A percentile compares a stretch with the other conserved stretches of the same genome.
Evolutionary conservation across 805 yeast genomes (phyloP).

Genomic region (Kuraishia hungarica): DNA sequence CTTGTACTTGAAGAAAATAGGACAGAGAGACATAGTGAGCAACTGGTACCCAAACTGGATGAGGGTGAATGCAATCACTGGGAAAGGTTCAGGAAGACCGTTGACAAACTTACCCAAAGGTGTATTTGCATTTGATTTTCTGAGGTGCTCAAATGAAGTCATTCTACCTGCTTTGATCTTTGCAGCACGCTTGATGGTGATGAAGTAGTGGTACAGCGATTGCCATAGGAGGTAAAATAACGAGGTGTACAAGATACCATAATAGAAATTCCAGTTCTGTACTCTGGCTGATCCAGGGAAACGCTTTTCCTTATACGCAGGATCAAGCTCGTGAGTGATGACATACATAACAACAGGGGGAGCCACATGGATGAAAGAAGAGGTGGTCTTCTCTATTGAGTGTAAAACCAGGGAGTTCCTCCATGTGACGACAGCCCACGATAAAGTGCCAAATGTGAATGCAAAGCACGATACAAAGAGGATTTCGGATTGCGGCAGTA

Average conservation of each 20-base stretch:
- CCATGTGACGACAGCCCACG: slow-evolving; percentile 96
- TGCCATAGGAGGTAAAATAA: slow-evolving; percentile 87
- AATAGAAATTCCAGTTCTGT: slow-evolving; percentile 61
- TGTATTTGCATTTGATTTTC: slow-evolving; percentile 59
- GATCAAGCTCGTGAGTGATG: slow-evolving; percentile 67
- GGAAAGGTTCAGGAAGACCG: slow-evolving; percentile 73
- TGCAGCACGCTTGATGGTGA: slow-evolving; percentile 70
- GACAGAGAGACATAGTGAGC: slow-evolving; percentile 80
- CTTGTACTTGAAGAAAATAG: slow-evolving; percentile 75
- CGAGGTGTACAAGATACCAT: slow-evolving; percentile 73
- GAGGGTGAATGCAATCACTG: slow-evolving; percentile 77
- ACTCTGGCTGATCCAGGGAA: slow-evolving; percentile 77
- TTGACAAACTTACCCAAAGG: slow-evolving; percentile 72
- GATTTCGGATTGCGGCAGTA: slow-evolving; percentile 63
- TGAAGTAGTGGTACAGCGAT: slow-evolving; percentile 80
- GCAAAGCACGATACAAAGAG: slow-evolving; percentile 81
- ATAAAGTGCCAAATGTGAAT: slow-evolving; percentile 77
- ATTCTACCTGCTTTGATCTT: slow-evolving; percentile 80
- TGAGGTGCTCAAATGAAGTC: slow-evolving; percentile 80
- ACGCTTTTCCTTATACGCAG: slow-evolving; percentile 38
- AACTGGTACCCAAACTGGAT: slow-evolving; percentile 86
- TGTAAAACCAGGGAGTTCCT: slow-evolving; percentile 88
- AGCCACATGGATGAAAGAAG: slow-evolving; percentile 81
- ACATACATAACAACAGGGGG: slow-evolving; percentile 88
- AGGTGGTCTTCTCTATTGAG: slow-evolving; percentile 85